Conservation (phyloP, 257 asterid species). For the Marsdenia floribunda region DNA sequence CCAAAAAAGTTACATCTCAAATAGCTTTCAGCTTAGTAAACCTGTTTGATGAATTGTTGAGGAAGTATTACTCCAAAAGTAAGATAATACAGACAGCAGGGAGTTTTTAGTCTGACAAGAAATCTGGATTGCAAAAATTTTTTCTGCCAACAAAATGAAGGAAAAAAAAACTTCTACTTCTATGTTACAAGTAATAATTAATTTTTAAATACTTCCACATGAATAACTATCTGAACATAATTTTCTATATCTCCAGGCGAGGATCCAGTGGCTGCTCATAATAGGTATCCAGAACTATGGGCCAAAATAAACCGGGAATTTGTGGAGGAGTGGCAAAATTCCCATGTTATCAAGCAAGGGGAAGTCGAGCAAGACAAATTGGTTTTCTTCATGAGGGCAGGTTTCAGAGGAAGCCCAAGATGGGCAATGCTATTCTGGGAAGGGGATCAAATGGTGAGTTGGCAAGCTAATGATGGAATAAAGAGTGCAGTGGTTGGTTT, state of each 20-base stretch:
- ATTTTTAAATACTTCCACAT: neutral
- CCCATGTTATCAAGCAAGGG: slow-evolving; percentile 25
- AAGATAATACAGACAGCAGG: neutral
- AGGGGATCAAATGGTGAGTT: slow-evolving; percentile 99
- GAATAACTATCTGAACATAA: neutral
- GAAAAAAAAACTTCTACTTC: neutral
- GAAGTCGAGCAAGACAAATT: slow-evolving; percentile 41
- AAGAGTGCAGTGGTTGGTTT: slow-evolving; percentile 89
- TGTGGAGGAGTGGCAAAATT: slow-evolving; percentile 70
- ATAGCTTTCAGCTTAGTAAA: neutral
- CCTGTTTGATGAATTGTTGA: neutral
- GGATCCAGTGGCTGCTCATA: slow-evolving; percentile 88
- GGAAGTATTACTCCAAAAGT: neutral
- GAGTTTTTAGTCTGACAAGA: neutral
- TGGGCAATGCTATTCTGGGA: slow-evolving; percentile 94
- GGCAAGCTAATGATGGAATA: slow-evolving; percentile 96
- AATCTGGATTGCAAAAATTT: neutral
- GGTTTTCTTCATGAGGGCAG: slow-evolving; percentile 97
- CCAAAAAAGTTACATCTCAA: too few species aligned
- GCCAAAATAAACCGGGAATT: slow-evolving; percentile 76
- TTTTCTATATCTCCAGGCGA: slow-evolving; percentile 48
- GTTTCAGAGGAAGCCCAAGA: slow-evolving; percentile 72
- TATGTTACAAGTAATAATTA: neutral
- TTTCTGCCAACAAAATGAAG: neutral
- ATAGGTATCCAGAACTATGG: slow-evolving; percentile 91